These are phyloP conservation scores for Galeopsis tetrahit DNA, from an alignment of 257 asterid genomes.

Conservation along the genomic window DNA sequence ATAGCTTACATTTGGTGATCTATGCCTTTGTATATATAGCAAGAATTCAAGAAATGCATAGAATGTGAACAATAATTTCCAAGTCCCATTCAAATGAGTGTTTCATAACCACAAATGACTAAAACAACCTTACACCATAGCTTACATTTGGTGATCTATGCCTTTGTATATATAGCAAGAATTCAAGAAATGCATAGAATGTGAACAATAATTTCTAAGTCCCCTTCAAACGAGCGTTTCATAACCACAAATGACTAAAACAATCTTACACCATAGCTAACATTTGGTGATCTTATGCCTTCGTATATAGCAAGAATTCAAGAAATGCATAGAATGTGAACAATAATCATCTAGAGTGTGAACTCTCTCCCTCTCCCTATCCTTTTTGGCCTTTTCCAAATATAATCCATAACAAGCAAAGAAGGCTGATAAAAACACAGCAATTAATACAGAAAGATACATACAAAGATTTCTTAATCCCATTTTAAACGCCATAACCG, in stretches of 20 bases:
- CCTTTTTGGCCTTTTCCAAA: too few species aligned
- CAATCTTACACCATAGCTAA: background rate
- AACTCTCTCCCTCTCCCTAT: background rate
- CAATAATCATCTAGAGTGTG: background rate
- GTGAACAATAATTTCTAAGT: background rate
- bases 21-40: background rate
- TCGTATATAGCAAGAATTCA: background rate
- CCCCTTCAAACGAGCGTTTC: background rate
- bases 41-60: background rate
- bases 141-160: background rate
- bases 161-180: background rate
- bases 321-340: background rate
- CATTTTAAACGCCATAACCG: background rate
- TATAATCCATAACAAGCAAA: slow-evolving; percentile 14
- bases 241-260: background rate
- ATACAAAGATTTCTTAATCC: background rate
- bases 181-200: background rate
- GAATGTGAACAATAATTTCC: background rate
- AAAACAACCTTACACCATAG: background rate
- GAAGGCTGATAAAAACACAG: background rate
- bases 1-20: background rate
- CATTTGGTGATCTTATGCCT: background rate
- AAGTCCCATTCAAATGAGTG: background rate
- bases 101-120: background rate
- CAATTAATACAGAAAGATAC: background rate